Conservation (phyloP, 139 green algal species). For the Chlorella sp. region DNA sequence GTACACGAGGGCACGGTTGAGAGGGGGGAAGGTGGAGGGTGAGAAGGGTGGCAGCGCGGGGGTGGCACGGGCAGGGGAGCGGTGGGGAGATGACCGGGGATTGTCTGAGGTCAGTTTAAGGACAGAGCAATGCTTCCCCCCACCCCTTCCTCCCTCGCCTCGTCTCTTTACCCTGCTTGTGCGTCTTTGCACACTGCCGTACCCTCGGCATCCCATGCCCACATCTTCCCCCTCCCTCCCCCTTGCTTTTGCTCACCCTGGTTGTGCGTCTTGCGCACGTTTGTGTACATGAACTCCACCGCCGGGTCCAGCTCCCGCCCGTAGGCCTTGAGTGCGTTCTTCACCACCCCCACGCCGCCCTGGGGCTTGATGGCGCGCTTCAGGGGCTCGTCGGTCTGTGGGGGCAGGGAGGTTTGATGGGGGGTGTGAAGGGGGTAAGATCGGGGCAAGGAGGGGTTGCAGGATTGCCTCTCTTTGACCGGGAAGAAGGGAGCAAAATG, state of each 20-base stretch:
- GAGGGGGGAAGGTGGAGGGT: too few relatives aligned
- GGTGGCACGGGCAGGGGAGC: not conserved
- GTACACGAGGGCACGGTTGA: too few relatives aligned
- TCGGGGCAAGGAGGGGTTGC: not conserved
- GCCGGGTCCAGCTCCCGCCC: slow-evolving; percentile 46
- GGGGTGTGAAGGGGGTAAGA: not conserved
- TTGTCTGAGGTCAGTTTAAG: too few relatives aligned
- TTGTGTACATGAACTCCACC: slow-evolving; percentile 56
- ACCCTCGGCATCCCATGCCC: too few relatives aligned
- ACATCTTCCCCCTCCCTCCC: too few relatives aligned
- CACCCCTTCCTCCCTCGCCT: too few relatives aligned
- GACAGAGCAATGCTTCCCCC: too few relatives aligned
- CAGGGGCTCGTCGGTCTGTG: slow-evolving; percentile 77
- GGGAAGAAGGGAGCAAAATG: too few relatives aligned
- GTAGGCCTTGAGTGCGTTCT: slow-evolving; percentile 68
- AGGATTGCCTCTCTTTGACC: too few relatives aligned
- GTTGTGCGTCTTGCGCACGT: slow-evolving; percentile 82
- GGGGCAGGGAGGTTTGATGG: slow-evolving; percentile 24
- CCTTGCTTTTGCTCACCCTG: slow-evolving; percentile 24
- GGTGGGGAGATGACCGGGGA: too few relatives aligned
- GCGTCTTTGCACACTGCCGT: too few relatives aligned
- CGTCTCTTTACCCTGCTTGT: too few relatives aligned
- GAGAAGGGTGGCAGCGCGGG: not conserved
- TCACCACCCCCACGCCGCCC: slow-evolving; percentile 76
- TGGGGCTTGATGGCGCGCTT: slow-evolving; percentile 82